Percentiles rank a stretch among this genome's conserved stretches.
These are phyloP conservation scores for Solanum habrochaites DNA, from an alignment of 257 asterid genomes.

Conservation along the genomic window DNA sequence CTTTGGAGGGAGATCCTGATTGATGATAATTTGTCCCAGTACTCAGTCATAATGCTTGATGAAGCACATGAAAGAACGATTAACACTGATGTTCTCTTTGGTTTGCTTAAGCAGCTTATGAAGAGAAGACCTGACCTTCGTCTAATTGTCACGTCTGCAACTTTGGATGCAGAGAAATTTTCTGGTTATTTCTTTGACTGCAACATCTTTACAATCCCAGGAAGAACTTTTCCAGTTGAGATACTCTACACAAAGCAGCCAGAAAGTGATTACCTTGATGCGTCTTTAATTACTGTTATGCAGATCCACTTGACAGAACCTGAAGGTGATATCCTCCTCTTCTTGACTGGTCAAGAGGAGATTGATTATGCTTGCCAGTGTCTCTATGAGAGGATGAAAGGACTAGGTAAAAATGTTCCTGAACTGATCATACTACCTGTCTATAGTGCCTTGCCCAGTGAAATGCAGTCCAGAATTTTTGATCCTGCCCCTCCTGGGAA, in stretches of 20 bases:
- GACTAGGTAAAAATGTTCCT: slow-evolving; percentile 69
- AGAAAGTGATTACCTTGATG: neutral
- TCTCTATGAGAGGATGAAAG: slow-evolving; percentile 86
- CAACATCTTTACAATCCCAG: slow-evolving; percentile 87
- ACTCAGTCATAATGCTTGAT: slow-evolving; percentile 83
- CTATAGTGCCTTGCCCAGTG: slow-evolving; percentile 89
- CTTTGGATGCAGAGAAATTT: slow-evolving; percentile 78
- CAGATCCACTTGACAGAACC: slow-evolving; percentile 69
- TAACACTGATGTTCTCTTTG: slow-evolving; percentile 66
- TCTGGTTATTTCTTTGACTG: slow-evolving; percentile 81
- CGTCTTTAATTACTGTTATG: neutral
- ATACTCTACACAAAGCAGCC: slow-evolving; percentile 9
- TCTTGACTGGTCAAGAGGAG: slow-evolving; percentile 92
- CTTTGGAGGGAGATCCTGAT: slow-evolving; percentile 71
- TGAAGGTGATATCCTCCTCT: slow-evolving; percentile 81
- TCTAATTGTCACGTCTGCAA: slow-evolving; percentile 22
- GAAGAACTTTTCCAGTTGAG: slow-evolving; percentile 85
- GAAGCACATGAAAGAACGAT: slow-evolving; percentile 93
- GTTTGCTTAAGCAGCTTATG: slow-evolving; percentile 21
- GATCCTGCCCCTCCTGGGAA: slow-evolving; percentile 87
- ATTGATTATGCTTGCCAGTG: slow-evolving; percentile 91
- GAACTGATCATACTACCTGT: slow-evolving; percentile 82
- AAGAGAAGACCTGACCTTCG: slow-evolving; percentile 79
- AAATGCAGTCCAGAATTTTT: slow-evolving; percentile 86
- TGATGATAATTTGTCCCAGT: slow-evolving; percentile 71